These are phyloP conservation scores for Meira miltonrushii DNA, from an alignment of 1,284 basidiomycete genomes.

Conservation along the genomic window DNA sequence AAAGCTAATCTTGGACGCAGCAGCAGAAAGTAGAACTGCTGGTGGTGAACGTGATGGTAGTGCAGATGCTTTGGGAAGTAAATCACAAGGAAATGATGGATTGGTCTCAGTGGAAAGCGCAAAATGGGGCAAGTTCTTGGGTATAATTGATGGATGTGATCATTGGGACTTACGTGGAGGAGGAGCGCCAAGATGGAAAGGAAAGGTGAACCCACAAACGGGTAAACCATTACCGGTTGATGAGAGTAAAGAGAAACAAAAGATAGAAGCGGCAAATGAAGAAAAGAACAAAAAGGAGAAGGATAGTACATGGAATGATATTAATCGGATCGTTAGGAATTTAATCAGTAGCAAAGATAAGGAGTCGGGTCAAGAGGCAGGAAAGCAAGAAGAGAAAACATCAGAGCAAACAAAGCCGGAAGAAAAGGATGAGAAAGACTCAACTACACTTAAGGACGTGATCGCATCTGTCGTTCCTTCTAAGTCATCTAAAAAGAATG, in stretches of 20 bases:
- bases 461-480: background rate
- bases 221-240: slow-evolving; percentile 23
- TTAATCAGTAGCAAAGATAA: slow-evolving; percentile 1
- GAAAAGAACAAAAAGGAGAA: slow-evolving; percentile 9
- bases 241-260: slow-evolving; percentile 12
- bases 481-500: background rate
- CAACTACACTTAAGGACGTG: background rate
- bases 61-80: slow-evolving; percentile 51
- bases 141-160: slow-evolving; percentile 81
- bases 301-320: slow-evolving; percentile 32
- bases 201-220: slow-evolving; percentile 41
- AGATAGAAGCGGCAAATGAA: background rate
- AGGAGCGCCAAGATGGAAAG: slow-evolving; percentile 54
- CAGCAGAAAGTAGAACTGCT: slow-evolving; percentile 53
- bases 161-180: slow-evolving; percentile 93
- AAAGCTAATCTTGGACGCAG: slow-evolving; percentile 79
- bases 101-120: slow-evolving; percentile 69
- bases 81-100: slow-evolving; percentile 85
- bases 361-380: slow-evolving; percentile 1
- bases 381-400: background rate
- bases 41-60: slow-evolving; percentile 45
- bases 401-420: background rate
- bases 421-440: slow-evolving; percentile 8
- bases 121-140: slow-evolving; percentile 60
- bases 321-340: slow-evolving; percentile 25